These are phyloP conservation scores for Lobosporangium transversale DNA, from an alignment of 192 early-diverging fungal species.

Conservation along the genomic window DNA sequence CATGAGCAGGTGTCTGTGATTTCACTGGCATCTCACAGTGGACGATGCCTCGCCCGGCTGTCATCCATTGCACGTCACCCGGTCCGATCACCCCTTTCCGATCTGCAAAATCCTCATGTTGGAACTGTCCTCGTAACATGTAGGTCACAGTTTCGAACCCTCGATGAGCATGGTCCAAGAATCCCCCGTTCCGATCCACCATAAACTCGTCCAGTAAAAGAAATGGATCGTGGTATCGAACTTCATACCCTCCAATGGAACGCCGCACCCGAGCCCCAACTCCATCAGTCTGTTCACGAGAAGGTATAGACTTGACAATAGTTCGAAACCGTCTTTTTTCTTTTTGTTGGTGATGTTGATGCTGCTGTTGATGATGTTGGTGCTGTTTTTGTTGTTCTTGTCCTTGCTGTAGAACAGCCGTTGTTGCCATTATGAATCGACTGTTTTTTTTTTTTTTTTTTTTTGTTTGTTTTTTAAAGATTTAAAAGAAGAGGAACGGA, in stretches of 20 bases:
- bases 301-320: background rate
- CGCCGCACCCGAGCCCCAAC: background rate
- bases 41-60: constrained; percentile 72
- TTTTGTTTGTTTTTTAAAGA: no score
- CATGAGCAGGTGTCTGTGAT: background rate
- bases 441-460: no score
- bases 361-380: background rate
- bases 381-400: background rate
- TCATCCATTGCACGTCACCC: constrained; percentile 65
- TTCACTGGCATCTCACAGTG: constrained; percentile 14
- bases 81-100: background rate
- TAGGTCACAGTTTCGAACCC: background rate
- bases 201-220: constrained; percentile 3
- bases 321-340: background rate
- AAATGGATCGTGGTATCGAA: background rate
- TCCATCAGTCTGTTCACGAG: background rate
- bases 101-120: background rate
- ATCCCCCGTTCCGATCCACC: background rate
- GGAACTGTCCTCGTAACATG: background rate
- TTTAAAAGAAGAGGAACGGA: no score
- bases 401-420: background rate
- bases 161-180: background rate
- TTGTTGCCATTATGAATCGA: background rate
- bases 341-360: background rate
- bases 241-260: background rate